These are phyloP conservation scores for Termitomyces bulborhizus DNA, from an alignment of 768 basidiomycete genomes.

Conservation along the genomic window DNA sequence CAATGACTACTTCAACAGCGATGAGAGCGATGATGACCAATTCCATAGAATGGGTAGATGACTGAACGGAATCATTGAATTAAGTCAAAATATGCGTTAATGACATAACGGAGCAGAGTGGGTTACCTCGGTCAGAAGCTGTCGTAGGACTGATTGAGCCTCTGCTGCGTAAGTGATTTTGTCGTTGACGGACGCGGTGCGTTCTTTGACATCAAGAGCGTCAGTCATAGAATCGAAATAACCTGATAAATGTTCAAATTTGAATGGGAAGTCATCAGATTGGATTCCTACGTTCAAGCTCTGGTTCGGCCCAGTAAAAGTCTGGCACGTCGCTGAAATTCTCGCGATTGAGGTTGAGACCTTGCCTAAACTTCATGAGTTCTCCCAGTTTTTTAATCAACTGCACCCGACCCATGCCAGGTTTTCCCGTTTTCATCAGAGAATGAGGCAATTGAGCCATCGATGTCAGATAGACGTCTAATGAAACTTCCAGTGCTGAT, in stretches of 20 bases:
- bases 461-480: slow-evolving; percentile 79
- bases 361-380: slow-evolving; percentile 88
- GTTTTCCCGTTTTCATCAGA: slow-evolving; percentile 74
- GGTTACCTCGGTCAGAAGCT: slow-evolving; percentile 78
- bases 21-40: slow-evolving; percentile 92
- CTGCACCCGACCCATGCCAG: slow-evolving; percentile 71
- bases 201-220: slow-evolving; percentile 80
- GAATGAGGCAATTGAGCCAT: slow-evolving; percentile 76
- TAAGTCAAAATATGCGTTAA: neutral
- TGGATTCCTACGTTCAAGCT: slow-evolving; percentile 61
- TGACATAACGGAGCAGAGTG: neutral
- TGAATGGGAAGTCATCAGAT: neutral
- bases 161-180: slow-evolving; percentile 91
- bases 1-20: slow-evolving; percentile 91
- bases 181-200: slow-evolving; percentile 80
- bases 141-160: slow-evolving; percentile 84
- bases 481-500: slow-evolving; percentile 77
- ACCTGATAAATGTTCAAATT: slow-evolving; percentile 29
- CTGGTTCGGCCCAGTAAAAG: slow-evolving; percentile 93
- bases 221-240: slow-evolving; percentile 82
- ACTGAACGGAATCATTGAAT: slow-evolving; percentile 35
- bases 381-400: slow-evolving; percentile 92
- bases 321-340: slow-evolving; percentile 88
- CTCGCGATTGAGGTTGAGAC: slow-evolving; percentile 83
- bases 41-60: slow-evolving; percentile 89